These are phyloP conservation scores for Rubroboletus pulcherrimus DNA, from an alignment of 768 basidiomycete species.

Conservation along the genomic window DNA sequence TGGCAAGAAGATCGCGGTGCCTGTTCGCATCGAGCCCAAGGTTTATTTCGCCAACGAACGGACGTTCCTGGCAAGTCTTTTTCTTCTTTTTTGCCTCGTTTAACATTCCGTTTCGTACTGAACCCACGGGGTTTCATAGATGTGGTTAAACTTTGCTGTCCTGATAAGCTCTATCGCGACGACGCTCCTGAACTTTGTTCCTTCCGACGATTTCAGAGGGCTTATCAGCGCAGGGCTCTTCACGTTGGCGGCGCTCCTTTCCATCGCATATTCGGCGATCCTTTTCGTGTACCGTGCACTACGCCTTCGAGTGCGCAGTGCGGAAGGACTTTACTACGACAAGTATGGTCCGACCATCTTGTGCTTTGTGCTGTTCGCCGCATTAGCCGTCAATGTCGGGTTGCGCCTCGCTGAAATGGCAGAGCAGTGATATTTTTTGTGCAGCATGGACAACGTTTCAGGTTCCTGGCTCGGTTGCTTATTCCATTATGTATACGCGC, in stretches of 20 bases:
- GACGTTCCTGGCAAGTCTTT: conserved; percentile 77
- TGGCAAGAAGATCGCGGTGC: conserved; percentile 89
- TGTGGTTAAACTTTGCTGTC: conserved; percentile 86
- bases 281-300: conserved; percentile 77
- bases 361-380: conserved; percentile 63
- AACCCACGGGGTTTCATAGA: conserved; percentile 40
- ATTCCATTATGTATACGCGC: background rate
- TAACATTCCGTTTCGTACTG: background rate
- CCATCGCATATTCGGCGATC: conserved; percentile 81
- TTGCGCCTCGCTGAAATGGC: conserved; percentile 59
- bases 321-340: conserved; percentile 85
- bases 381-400: conserved; percentile 72
- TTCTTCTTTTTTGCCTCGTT: background rate
- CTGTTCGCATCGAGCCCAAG: conserved; percentile 97
- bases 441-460: background rate
- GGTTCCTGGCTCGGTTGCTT: background rate
- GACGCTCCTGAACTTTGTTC: conserved; percentile 81
- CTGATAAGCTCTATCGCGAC: conserved; percentile 89
- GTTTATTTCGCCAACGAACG: conserved; percentile 96
- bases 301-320: conserved; percentile 63
- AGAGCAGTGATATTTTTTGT: background rate
- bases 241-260: conserved; percentile 82
- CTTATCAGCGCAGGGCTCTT: conserved; percentile 86
- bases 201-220: conserved; percentile 66
- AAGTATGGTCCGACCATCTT: conserved; percentile 80